Base-by-base conservation (phyloP, 345 rosid genomes). In the Arabis hirsuta region DNA sequence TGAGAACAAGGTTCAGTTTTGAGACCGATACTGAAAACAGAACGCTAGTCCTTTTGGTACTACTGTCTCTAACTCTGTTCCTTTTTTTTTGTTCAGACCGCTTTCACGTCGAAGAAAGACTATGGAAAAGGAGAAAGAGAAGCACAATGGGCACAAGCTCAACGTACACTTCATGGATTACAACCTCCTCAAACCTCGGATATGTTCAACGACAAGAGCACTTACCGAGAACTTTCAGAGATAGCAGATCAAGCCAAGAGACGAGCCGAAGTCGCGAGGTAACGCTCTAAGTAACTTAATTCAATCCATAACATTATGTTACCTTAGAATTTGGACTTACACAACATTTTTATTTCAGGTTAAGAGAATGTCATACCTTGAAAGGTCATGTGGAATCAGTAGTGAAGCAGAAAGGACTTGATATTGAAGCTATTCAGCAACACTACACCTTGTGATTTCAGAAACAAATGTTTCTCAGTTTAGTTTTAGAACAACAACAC, bases 311-410 rank as follows among this genome's bases (percentile, higher is more conserved):
- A 7, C 16, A 12, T 48, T 45, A 0, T 26, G 41, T 75, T 52
- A n/a, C 41, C 24, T 62, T 26, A 39, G 71, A 63, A 63, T 32
- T 63, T 39, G 66, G 38, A 34, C 38, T 34, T 34, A 34, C 38
- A 34, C 1, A 6, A 34, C 8, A 34, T 34, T 34, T 1, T 34
- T 62, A 38, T 44, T 53, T 39, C 82, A 92, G 96, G 90, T 78
- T 89, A 68, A 85, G 97, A 73, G 98, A 93, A 81, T 86, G 90
- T 55, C 96, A 90, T 48, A 90, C 97, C 0, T 88, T 93, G 24
- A 90, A 93, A 84, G 94, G 97, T 1, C 98, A 90, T 48, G 94
- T 90, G 14, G 98, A 90, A 78, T 93, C 97, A 7, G 97, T 93
- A 14, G 97, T 93, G 80, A 90, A 89, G 66, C 94, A 90, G 68